A percentile compares a stretch with the other conserved stretches of the same genome.
Evolutionary conservation across 140 eudicot species (phyloP).

Genomic region (Cichorium intybus): DNA sequence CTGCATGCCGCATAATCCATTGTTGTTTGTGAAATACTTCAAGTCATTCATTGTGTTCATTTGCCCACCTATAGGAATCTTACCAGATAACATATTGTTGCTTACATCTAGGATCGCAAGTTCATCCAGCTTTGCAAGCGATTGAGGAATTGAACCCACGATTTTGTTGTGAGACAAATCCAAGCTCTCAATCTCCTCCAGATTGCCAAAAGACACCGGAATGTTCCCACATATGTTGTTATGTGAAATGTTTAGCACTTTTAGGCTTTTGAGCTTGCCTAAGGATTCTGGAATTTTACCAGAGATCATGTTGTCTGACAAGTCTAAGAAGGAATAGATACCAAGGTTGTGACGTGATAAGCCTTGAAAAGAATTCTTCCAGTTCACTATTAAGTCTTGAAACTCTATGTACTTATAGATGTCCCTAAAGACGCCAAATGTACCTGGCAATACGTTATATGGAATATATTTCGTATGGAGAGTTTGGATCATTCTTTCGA

Average conservation of each 20-base stretch:
- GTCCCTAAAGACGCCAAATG: slow-evolving; percentile 28
- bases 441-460: slow-evolving; percentile 15
- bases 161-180: slow-evolving; percentile 49
- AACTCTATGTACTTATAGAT: slow-evolving; percentile 33
- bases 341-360: slow-evolving; percentile 29
- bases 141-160: slow-evolving; percentile 45
- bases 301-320: slow-evolving; percentile 38
- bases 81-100: slow-evolving; percentile 44
- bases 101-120: slow-evolving; percentile 46
- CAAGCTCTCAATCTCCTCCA: slow-evolving; percentile 43
- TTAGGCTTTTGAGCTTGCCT: slow-evolving; percentile 49
- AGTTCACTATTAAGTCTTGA: slow-evolving; percentile 45
- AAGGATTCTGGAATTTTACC: slow-evolving; percentile 40
- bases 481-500: slow-evolving; percentile 38
- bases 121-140: slow-evolving; percentile 33
- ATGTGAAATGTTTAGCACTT: slow-evolving; percentile 49
- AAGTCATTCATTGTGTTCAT: slow-evolving; percentile 46
- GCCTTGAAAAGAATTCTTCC: slow-evolving; percentile 49
- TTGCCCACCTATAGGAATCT: slow-evolving; percentile 43
- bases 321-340: too few relatives aligned
- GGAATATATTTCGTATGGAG: too few relatives aligned
- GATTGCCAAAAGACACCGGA: slow-evolving; percentile 41
- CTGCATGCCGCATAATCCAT: slow-evolving; percentile 57
- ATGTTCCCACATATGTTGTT: slow-evolving; percentile 45
- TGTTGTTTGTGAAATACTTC: slow-evolving; percentile 38